phyloP scores from a whole-genome alignment of 2,329 filamentous ascomycete genomes.

The Eutypella sp. region DNA sequence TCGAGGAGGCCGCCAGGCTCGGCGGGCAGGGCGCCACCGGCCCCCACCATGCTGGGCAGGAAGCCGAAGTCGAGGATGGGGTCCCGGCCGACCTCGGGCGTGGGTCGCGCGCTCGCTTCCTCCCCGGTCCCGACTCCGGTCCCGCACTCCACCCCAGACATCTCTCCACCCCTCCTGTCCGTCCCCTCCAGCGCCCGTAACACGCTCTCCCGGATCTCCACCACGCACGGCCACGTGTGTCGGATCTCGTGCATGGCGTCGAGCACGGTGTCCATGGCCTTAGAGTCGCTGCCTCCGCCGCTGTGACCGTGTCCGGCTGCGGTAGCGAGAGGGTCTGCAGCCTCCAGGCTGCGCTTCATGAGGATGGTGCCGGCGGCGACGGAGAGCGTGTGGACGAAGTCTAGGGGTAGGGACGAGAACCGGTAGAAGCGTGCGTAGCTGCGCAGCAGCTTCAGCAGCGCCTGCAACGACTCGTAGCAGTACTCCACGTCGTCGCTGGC shows the following conservation, averaged over 20 bases:
- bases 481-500: slow-evolving; percentile 42
- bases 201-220: slow-evolving; percentile 35
- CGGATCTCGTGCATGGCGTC: slow-evolving; percentile 49
- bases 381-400: slow-evolving; percentile 45
- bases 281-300: slow-evolving; percentile 42
- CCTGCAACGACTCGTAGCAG: slow-evolving; percentile 43
- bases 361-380: slow-evolving; percentile 41
- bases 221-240: slow-evolving; percentile 41
- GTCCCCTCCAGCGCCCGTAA: slow-evolving; percentile 11
- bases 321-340: slow-evolving; percentile 35
- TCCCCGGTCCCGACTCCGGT: no score
- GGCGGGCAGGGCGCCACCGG: not conserved
- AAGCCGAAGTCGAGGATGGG: slow-evolving; percentile 21
- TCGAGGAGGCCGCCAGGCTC: not conserved
- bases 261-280: slow-evolving; percentile 42
- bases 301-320: no score
- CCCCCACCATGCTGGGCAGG: slow-evolving; percentile 7
- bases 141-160: no score
- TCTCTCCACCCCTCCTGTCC: no score
- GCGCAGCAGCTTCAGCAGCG: slow-evolving; percentile 39
- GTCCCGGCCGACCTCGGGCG: slow-evolving; percentile 10
- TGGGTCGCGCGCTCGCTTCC: no score
- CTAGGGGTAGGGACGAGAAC: slow-evolving; percentile 38
- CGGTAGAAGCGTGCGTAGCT: slow-evolving; percentile 40
- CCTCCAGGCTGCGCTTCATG: slow-evolving; percentile 41